Evolutionary conservation across 169 alveolate genomes (phyloP).

Genomic region (Cryptosporidium baileyi): DNA sequence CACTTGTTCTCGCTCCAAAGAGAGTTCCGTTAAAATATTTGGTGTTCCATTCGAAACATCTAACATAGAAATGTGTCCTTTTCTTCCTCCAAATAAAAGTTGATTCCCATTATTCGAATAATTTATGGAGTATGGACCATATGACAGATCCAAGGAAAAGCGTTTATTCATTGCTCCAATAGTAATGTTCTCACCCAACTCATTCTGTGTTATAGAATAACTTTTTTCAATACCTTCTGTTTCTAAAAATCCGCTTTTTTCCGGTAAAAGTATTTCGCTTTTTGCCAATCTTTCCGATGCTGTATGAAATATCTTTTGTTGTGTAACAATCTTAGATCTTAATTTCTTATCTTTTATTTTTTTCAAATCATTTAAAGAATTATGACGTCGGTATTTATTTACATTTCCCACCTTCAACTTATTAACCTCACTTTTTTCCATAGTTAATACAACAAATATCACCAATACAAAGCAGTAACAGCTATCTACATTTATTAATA

Average conservation of each 20-base stretch:
- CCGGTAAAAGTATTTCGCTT: slow-evolving; percentile 59
- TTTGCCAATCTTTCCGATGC: slow-evolving; percentile 56
- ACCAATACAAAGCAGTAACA: too few relatives aligned
- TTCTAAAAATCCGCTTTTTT: slow-evolving; percentile 64
- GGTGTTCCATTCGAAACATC: slow-evolving; percentile 83
- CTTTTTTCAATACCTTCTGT: slow-evolving; percentile 77
- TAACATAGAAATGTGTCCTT: slow-evolving; percentile 91
- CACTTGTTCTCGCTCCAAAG: slow-evolving; percentile 76
- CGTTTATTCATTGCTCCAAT: slow-evolving; percentile 71
- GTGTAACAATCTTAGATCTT: slow-evolving; percentile 10
- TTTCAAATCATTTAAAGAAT: slow-evolving; percentile 1
- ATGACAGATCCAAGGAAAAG: slow-evolving; percentile 80
- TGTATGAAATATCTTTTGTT: slow-evolving; percentile 36
- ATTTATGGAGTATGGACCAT: slow-evolving; percentile 90
- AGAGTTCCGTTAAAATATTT: slow-evolving; percentile 48
- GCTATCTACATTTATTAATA: too few relatives aligned
- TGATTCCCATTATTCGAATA: slow-evolving; percentile 90
- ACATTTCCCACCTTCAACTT: slow-evolving; percentile 5
- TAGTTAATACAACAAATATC: too few relatives aligned
- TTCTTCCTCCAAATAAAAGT: slow-evolving; percentile 89
- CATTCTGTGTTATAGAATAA: slow-evolving; percentile 71
- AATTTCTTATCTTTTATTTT: slow-evolving; percentile 43
- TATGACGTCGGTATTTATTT: slow-evolving; percentile 41
- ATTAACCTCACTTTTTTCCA: background rate
- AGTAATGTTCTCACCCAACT: slow-evolving; percentile 61